Percentiles rank a stretch among this genome's conserved stretches.
phyloP scores from a whole-genome alignment of 2,329 filamentous ascomycete genomes.

The Apiospora aurea region DNA sequence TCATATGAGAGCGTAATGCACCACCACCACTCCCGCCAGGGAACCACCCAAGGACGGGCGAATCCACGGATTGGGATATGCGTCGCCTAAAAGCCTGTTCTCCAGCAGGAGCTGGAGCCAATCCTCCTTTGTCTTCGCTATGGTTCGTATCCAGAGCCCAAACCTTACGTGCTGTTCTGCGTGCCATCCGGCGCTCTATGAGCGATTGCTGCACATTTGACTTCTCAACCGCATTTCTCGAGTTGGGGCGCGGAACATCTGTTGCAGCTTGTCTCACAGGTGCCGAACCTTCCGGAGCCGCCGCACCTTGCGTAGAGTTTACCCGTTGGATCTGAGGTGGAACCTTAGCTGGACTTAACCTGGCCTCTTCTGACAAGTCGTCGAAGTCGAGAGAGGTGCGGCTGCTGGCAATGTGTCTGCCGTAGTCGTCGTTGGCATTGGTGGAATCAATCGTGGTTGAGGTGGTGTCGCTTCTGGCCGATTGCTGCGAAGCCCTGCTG shows the following conservation, averaged over 20 bases:
- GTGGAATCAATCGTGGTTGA: slow-evolving; percentile 19
- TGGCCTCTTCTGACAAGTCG: not conserved
- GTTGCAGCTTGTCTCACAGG: slow-evolving; percentile 24
- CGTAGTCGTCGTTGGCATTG: not conserved
- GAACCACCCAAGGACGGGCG: slow-evolving; percentile 38
- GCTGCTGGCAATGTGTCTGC: slow-evolving; percentile 1
- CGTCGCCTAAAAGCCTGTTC: slow-evolving; percentile 19
- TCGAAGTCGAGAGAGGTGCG: not conserved
- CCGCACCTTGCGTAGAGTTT: slow-evolving; percentile 9
- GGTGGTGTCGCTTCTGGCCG: slow-evolving; percentile 31
- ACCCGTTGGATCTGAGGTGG: not conserved
- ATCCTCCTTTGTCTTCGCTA: slow-evolving; percentile 1
- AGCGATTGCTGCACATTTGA: slow-evolving; percentile 29
- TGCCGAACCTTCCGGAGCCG: slow-evolving; percentile 17
- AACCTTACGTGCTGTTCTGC: slow-evolving; percentile 30
- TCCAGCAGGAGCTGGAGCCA: slow-evolving; percentile 17
- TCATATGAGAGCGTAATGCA: slow-evolving; percentile 19
- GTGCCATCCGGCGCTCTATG: slow-evolving; percentile 34
- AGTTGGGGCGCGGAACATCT: slow-evolving; percentile 5
- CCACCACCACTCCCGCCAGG: slow-evolving; percentile 18
- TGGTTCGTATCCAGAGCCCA: slow-evolving; percentile 33
- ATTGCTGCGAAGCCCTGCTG: slow-evolving; percentile 29
- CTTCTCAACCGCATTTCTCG: slow-evolving; percentile 24
- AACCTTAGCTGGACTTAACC: not conserved
- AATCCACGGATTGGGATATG: slow-evolving; percentile 31